Conservation (phyloP, 2,329 filamentous ascomycete genomes). For the Beauveria sp. region DNA sequence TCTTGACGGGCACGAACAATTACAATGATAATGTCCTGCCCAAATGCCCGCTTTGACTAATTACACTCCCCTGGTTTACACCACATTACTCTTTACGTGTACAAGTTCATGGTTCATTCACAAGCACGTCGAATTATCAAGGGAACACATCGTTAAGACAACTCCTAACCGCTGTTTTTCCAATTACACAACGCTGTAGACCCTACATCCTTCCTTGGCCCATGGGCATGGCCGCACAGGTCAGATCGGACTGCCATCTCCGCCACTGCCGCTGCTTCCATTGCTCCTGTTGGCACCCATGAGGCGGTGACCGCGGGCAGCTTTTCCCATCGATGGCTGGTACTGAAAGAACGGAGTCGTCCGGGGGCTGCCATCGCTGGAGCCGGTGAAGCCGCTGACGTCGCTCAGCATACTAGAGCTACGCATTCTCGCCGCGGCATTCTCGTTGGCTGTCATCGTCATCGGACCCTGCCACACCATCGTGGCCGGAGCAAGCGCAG, state of each 20-base stretch:
- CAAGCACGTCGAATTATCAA: not conserved
- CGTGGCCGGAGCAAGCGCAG: slow-evolving; percentile 7
- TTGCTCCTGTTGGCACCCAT: slow-evolving; percentile 18
- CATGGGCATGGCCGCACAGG: slow-evolving; percentile 14
- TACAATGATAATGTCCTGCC: not conserved
- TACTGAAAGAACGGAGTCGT: slow-evolving; percentile 18
- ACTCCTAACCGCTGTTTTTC: slow-evolving; percentile 8
- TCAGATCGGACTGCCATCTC: slow-evolving; percentile 43
- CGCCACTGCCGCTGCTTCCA: slow-evolving; percentile 42
- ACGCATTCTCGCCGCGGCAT: slow-evolving; percentile 39
- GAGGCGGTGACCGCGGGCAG: not conserved
- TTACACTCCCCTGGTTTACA: not conserved
- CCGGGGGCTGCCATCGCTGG: slow-evolving; percentile 38
- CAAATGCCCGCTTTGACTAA: too few relatives aligned
- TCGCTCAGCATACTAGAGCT: slow-evolving; percentile 62
- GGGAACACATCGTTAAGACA: not conserved
- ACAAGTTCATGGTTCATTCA: not conserved
- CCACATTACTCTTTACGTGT: not conserved
- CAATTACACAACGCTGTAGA: not conserved
- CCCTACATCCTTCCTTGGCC: not conserved
- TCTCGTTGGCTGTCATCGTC: not conserved
- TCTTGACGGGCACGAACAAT: too few relatives aligned
- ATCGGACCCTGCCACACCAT: not conserved
- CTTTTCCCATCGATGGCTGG: not conserved
- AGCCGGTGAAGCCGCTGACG: slow-evolving; percentile 59